A percentile compares a stretch with the other conserved stretches of the same genome.
phyloP scores from a whole-genome alignment of 2,329 filamentous ascomycete genomes.

The Aquanectria penicillioides region DNA sequence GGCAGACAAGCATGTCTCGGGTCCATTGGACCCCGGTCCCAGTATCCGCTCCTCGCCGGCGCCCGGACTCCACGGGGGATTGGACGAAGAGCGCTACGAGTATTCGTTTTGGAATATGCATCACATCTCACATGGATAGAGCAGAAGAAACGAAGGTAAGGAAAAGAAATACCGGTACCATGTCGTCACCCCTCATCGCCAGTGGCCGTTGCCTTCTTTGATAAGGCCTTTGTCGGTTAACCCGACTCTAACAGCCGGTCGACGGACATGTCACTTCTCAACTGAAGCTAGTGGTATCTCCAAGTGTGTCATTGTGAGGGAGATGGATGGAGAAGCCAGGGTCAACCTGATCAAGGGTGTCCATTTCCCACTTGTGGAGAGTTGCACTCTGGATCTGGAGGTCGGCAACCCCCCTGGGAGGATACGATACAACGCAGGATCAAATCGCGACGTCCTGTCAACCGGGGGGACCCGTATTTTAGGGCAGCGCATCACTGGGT shows the following conservation, averaged over 20 bases:
- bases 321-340: constrained; percentile 5
- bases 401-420: background rate
- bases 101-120: constrained; percentile 7
- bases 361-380: constrained; percentile 4
- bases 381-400: constrained; percentile 14
- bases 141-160: constrained; percentile 3
- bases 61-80: constrained; percentile 16
- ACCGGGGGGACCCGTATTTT: background rate
- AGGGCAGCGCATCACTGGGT: background rate
- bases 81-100: background rate
- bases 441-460: background rate
- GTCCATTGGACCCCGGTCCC: constrained; percentile 21
- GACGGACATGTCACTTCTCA: constrained; percentile 16
- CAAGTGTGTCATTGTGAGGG: background rate
- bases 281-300: background rate
- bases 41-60: constrained; percentile 30
- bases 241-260: background rate
- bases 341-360: constrained; percentile 1
- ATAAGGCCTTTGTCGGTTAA: background rate
- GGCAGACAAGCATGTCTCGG: constrained; percentile 21
- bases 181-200: constrained; percentile 9
- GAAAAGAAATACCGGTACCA: background rate
- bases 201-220: constrained; percentile 21
- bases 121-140: constrained; percentile 26
- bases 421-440: constrained; percentile 7